phyloP scores from a whole-genome alignment of 2,329 filamentous ascomycete genomes.

The Ophiostoma himal-ulmi region DNA sequence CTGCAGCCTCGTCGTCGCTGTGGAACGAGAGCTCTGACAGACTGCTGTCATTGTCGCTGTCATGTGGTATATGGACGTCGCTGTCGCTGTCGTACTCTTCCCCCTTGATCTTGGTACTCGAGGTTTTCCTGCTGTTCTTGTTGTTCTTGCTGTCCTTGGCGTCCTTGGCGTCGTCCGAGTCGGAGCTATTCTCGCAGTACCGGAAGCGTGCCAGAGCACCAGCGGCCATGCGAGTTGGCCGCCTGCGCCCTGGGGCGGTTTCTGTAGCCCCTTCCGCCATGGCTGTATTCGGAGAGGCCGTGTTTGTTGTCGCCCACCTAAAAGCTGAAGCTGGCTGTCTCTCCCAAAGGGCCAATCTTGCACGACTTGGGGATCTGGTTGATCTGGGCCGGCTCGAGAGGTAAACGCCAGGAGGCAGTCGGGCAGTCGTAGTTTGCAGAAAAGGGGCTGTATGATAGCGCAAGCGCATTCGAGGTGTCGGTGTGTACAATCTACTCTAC shows the following conservation, averaged over 20 bases:
- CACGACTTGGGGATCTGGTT: not conserved
- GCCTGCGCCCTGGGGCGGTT: constrained; percentile 11
- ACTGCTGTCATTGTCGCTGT: constrained; percentile 21
- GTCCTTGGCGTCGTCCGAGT: constrained; percentile 10
- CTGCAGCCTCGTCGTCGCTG: constrained; percentile 34
- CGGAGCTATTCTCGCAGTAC: constrained; percentile 23
- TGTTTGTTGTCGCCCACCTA: not conserved
- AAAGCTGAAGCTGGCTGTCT: not conserved
- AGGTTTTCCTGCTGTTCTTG: not conserved
- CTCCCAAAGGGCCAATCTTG: not conserved
- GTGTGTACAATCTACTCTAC: not conserved
- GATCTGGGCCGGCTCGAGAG: not conserved
- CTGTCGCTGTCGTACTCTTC: constrained; percentile 13
- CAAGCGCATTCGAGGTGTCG: not conserved
- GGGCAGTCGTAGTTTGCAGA: not conserved
- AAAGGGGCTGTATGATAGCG: not conserved
- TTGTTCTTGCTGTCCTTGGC: not conserved
- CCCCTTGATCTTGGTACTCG: not conserved
- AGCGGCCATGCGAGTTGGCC: constrained; percentile 22
- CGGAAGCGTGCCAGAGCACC: constrained; percentile 25
- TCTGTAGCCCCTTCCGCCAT: constrained; percentile 4
- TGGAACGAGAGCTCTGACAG: constrained; percentile 25
- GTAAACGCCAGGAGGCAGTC: not conserved
- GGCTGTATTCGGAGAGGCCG: not conserved
- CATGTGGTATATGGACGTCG: constrained; percentile 10